A percentile compares a stretch with the other conserved stretches of the same genome.
Evolutionary conservation across 2,329 filamentous ascomycete species (phyloP).

Genomic region (Drechslerella coelobrocha): DNA sequence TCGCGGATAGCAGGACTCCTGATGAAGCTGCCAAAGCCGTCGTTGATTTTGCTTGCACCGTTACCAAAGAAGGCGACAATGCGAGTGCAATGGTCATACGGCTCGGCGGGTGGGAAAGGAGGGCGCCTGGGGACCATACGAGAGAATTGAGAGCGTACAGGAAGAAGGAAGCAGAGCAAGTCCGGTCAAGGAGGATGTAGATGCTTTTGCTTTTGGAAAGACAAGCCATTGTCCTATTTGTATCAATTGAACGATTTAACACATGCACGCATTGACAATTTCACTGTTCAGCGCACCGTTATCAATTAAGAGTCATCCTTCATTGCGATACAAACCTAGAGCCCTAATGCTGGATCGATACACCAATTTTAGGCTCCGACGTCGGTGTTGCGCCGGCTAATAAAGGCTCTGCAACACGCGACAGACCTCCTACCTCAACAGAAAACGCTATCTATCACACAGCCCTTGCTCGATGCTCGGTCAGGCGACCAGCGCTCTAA

Average conservation of each 20-base stretch:
- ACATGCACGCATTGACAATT: too few species aligned
- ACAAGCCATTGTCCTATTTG: not conserved
- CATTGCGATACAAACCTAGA: too few species aligned
- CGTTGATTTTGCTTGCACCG: constrained; percentile 87
- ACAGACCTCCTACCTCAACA: not conserved
- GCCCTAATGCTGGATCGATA: too few species aligned
- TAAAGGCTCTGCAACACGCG: constrained; percentile 23
- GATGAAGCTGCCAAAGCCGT: constrained; percentile 81
- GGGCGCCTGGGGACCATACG: constrained; percentile 84
- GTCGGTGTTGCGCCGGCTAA: constrained; percentile 41
- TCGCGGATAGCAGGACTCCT: constrained; percentile 91
- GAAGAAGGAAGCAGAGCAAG: constrained; percentile 81
- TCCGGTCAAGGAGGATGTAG: constrained; percentile 66
- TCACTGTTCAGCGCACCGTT: too few species aligned
- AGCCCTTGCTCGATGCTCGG: constrained; percentile 21
- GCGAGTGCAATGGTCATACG: constrained; percentile 72
- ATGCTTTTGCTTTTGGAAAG: not conserved
- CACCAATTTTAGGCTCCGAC: too few species aligned
- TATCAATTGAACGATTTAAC: not conserved
- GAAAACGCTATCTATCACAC: constrained; percentile 9
- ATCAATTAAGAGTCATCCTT: too few species aligned
- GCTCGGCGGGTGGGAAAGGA: constrained; percentile 73
- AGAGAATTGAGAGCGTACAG: constrained; percentile 89
- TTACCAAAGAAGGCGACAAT: constrained; percentile 71
- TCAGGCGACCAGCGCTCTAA: constrained; percentile 15